Base-by-base conservation (phyloP, 805 yeast species). In the Candida vaughaniae region DNA sequence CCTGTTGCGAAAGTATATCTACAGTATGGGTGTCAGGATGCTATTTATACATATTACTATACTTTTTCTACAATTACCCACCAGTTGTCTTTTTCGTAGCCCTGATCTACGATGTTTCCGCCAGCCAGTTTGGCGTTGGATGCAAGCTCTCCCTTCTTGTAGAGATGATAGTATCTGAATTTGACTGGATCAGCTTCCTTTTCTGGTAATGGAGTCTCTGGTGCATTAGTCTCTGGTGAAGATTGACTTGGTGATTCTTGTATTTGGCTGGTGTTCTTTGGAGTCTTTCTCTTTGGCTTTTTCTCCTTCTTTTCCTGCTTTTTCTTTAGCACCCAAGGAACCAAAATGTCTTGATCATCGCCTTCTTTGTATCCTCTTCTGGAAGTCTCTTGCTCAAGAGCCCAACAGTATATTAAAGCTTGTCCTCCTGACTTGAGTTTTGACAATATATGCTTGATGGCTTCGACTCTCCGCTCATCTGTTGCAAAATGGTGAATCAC, bases 401-500 rank as follows among this genome's bases (percentile, higher is more conserved):
- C 99, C 99, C 99, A 93, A 35, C 95, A 95, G 57, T 91, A 93
- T 6, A 93, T 75, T 50, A 93, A 63, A 0, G 87, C 85, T 35
- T 72, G 75, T 1, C 95, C 96, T 0, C 78, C 79, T 0, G 45
- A 37, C 28, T 58, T 68, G 36, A 93, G 56, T 41, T 76, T 76
- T 15, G 79, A 60, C 25, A 93, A 55, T 2, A 90, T 81, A 41
- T 84, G 85, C 10, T 49, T 48, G 6, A 93, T 80, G 1, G 96
- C 97, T 6, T 74, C 76, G 1, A 85, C 57, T 35, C 99, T 71
- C 53, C 99, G 73, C 43, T 80, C 83, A 14, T 74, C 75, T 0
- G 95, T 87, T n/a, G 95, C 77, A 64, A 93, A 89, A 58, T 93
- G 99, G 54, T 93, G 99, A 12, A 93, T 81, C 16, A 93, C 99